Conservation (phyloP, 495 filamentous ascomycete genomes). For the Xylaria acuta region DNA sequence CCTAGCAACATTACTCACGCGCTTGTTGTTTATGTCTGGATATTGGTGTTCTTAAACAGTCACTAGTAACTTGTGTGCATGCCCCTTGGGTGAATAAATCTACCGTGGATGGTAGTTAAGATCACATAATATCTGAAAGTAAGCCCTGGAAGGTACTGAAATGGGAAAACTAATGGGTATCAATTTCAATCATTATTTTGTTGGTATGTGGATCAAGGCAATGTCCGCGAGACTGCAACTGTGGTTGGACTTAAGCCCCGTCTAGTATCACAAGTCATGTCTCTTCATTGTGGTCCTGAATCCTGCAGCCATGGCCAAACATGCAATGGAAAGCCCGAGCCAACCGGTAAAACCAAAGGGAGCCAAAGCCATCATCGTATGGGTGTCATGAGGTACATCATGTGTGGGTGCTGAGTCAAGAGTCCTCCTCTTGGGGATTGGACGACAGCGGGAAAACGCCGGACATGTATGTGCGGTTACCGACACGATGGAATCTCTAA, state of each 20-base stretch:
- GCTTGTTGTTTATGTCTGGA: no score
- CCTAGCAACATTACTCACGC: no score
- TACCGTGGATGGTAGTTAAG: neutral
- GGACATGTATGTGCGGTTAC: neutral
- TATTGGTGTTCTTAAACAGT: no score
- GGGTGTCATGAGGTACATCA: neutral
- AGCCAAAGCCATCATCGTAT: slow-evolving; percentile 10
- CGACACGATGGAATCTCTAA: neutral
- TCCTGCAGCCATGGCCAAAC: neutral
- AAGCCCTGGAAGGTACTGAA: neutral
- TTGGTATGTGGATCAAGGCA: neutral
- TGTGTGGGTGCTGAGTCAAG: neutral
- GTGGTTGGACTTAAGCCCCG: neutral
- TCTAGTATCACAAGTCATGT: slow-evolving; percentile 4
- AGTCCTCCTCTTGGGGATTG: neutral
- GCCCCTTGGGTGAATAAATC: neutral
- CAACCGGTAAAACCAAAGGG: neutral
- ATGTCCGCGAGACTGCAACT: neutral
- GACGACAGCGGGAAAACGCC: neutral
- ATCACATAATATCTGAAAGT: neutral
- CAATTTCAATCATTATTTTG: slow-evolving; percentile 17
- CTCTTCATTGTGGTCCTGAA: neutral
- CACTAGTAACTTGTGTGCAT: neutral
- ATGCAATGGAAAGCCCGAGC: slow-evolving; percentile 9
- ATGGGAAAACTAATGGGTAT: slow-evolving; percentile 23